Evolutionary conservation across 1,284 basidiomycete genomes (phyloP), one percentile per base, ranked within the genome.

Genomic region (Takashimella koratensis): DNA sequence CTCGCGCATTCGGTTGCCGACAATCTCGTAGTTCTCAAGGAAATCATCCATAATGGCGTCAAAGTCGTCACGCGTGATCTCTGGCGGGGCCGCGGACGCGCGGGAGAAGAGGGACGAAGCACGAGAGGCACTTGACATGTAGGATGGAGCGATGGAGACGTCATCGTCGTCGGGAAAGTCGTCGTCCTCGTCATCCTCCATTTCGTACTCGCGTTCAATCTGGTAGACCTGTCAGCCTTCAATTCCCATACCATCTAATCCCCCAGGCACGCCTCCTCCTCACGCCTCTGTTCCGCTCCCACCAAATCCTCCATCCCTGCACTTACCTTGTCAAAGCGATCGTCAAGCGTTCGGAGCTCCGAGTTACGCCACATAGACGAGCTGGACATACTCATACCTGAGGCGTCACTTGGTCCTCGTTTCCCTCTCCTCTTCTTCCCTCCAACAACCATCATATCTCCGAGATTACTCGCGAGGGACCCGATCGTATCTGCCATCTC

Each of bases 311-410:
- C n/a, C n/a, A n/a, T n/a, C n/a, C 21, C 11, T 10, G 30, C 43
- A 67, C 81, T 62, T 62, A 91, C 92, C 81, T 90, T 84, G 65
- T 98, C 93, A 67, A 98, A 99, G 11, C 86, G 84, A 64, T 96
- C 91, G 68, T 99, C 96, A 24, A 99, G 80, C 4, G 86, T 86
- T 44, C 88, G 84, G 30, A 98, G 77, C 0, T 90, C 86, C 64
- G 93, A 85, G 66, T 92, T 98, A 41, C 96, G 83, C 77, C 86
- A 90, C 88, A 98, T 93, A 22, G 91, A 91, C 3, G 91, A 94
- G 64, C 90, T 93, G 68, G 88, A 95, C 95, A 99, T 98, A 70
- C 87, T 90, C 79, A 93, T 94, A 11, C 90, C 90, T 20, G 90
- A 90, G 2, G 88, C 90, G 62, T 91, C 86, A 49, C 67, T 70